Percentiles rank a stretch among this genome's conserved stretches.
phyloP scores from a whole-genome alignment of 176 grass and related monocot genomes.

The Elaeis guineensis region DNA sequence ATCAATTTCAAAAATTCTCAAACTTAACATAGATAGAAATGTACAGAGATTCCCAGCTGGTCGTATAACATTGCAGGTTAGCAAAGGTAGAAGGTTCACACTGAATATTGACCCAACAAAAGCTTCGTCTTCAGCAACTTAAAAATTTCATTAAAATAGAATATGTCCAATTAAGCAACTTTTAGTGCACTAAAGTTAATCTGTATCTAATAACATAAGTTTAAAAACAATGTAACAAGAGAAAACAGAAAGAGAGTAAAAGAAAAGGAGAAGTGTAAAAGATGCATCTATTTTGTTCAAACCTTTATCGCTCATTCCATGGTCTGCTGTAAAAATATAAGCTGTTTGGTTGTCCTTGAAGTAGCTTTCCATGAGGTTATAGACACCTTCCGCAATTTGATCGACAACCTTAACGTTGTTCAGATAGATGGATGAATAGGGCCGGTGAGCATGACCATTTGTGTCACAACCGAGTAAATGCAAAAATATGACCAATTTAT shows the following conservation, averaged over 20 bases:
- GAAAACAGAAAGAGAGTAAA: slow-evolving; percentile 5
- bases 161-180: no score
- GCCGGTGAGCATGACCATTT: slow-evolving; percentile 84
- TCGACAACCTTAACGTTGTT: slow-evolving; percentile 97
- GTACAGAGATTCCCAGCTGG: no score
- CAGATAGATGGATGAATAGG: slow-evolving; percentile 88
- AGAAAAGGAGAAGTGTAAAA: neutral
- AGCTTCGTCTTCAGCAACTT: no score
- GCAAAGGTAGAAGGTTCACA: no score
- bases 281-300: slow-evolving; percentile 1
- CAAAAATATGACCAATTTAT: slow-evolving; percentile 91
- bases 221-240: no score
- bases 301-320: slow-evolving; percentile 99
- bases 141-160: no score
- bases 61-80: no score
- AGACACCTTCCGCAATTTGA: slow-evolving; percentile 74
- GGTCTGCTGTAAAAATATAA: slow-evolving; percentile 90
- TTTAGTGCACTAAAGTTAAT: neutral
- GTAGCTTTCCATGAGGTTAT: slow-evolving; percentile 91
- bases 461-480: slow-evolving; percentile 93
- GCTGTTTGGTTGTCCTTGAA: slow-evolving; percentile 76
- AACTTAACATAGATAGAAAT: no score
- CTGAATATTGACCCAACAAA: no score
- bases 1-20: no score
- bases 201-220: no score